Evolutionary conservation across 1,139 yeast species (phyloP).

Genomic region (Yamadazyma sp.): DNA sequence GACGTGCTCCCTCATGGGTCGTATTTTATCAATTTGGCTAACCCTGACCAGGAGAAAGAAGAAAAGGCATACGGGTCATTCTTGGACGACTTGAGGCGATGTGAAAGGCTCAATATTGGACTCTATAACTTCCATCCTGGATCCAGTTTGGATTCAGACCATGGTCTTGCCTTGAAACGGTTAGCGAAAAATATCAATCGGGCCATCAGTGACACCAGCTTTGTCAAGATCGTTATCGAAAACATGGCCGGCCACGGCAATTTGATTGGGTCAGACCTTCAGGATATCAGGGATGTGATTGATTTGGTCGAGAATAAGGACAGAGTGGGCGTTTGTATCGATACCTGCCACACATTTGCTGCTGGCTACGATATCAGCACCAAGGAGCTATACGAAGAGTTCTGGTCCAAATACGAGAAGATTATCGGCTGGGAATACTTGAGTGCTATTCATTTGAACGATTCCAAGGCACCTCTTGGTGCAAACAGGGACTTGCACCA

Average conservation of each 20-base stretch:
- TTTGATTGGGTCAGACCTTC: conserved; percentile 77
- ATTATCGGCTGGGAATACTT: conserved; percentile 74
- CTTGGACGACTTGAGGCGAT: conserved; percentile 80
- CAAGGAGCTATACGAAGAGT: conserved; percentile 53
- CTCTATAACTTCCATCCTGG: conserved; percentile 96
- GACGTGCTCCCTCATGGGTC: conserved; percentile 94
- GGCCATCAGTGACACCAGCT: conserved; percentile 70
- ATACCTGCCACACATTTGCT: conserved; percentile 93
- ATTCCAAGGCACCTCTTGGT: conserved; percentile 89
- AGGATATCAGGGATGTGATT: conserved; percentile 76
- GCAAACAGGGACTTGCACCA: conserved; percentile 93
- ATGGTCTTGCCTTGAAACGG: conserved; percentile 57
- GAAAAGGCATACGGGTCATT: conserved; percentile 76
- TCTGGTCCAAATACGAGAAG: conserved; percentile 75
- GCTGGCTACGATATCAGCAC: conserved; percentile 87
- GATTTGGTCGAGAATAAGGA: conserved; percentile 71
- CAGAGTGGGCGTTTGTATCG: conserved; percentile 91
- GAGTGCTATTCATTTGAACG: conserved; percentile 83
- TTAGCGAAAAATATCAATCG: conserved; percentile 78
- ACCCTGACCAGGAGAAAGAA: conserved; percentile 81
- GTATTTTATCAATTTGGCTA: conserved; percentile 87
- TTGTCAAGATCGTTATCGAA: conserved; percentile 87
- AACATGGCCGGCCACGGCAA: conserved; percentile 99
- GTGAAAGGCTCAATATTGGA: conserved; percentile 83
- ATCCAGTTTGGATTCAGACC: conserved; percentile 75